Base-by-base conservation (phyloP, 2,329 filamentous ascomycete genomes). In the Botrytis deweyae region DNA sequence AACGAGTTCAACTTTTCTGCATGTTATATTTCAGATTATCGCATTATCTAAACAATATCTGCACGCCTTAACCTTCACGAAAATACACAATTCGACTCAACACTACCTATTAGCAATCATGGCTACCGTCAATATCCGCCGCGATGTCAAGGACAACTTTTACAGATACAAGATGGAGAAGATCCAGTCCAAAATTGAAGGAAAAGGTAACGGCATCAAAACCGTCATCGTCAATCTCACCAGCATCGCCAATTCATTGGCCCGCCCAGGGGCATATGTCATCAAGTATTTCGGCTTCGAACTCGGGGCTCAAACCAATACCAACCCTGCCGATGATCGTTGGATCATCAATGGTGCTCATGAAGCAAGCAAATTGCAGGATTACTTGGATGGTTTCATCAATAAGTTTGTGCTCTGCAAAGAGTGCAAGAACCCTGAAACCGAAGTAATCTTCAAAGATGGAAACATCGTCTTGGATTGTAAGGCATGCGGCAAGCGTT, bases 131-230 rank as follows among this genome's bases (percentile, higher is more conserved):
- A 99, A 99, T 87, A 95, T 98, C 86, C 95, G 95, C 85, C 94
- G 93, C 86, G 95, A 98, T 92, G 92, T 97, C 87, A 92, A 92
- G 88, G 96, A 99, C 87, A 92, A 92, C 86, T 99, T 98, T 91
- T 99, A 99, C 88, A 96, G 96, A 85, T 99, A 99, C 91, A 99
- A 99, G 91, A 99, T 99, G 96, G 96, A 98, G 87, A 92, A 91
- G 81, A 88, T 99, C 83, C 94, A 97, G 88, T 97, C 96, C 84
- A 99, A 99, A 89, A 97, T 99, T 81, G 96, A 99, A 87, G 96
- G 96, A 86, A 99, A 99, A 86, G 96, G 96, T 79, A 99, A 99
- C 87, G 96, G 96, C 83, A 99, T 99, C 90, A 99, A 99, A 88
- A 99, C 88, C 80, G 96, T 99, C 82, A 92, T 99, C 80, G 94